These are phyloP conservation scores for Fusarium sp. DNA, from an alignment of 2,329 filamentous ascomycete genomes.

Conservation along the genomic window DNA sequence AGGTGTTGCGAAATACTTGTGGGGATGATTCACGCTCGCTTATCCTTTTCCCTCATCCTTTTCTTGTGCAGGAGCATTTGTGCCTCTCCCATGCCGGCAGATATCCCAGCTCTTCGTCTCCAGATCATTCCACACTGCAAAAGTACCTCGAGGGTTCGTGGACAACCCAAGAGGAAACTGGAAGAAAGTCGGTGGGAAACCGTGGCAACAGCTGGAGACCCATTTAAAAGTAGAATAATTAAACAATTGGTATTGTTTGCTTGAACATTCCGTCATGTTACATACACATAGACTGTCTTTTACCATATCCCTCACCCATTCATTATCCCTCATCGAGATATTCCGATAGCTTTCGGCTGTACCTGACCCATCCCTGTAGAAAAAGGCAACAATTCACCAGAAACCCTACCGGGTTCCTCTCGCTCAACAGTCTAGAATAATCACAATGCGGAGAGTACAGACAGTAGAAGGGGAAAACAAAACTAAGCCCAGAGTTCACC, in stretches of 20 bases:
- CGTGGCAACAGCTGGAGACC: constrained; percentile 4
- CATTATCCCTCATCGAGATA: constrained; percentile 1
- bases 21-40: constrained; percentile 19
- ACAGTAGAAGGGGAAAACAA: constrained; percentile 6
- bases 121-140: constrained; percentile 7
- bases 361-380: not conserved
- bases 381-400: constrained; percentile 4
- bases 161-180: constrained; percentile 1
- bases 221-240: constrained; percentile 27
- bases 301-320: constrained; percentile 7
- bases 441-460: constrained; percentile 32
- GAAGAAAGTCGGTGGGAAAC: not conserved
- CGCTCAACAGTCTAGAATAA: constrained; percentile 27
- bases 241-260: constrained; percentile 31
- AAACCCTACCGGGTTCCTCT: constrained; percentile 1
- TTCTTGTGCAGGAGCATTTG: constrained; percentile 2
- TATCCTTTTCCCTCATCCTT: constrained; percentile 8
- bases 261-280: constrained; percentile 41
- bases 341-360: constrained; percentile 1
- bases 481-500: constrained; percentile 3
- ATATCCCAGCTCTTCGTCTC: not conserved
- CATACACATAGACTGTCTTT: constrained; percentile 34
- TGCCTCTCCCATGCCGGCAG: not conserved
- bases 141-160: constrained; percentile 10
- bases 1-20: constrained; percentile 14